These are phyloP conservation scores for Fusarium coicis DNA, from an alignment of 2,329 filamentous ascomycete species.

Conservation along the genomic window DNA sequence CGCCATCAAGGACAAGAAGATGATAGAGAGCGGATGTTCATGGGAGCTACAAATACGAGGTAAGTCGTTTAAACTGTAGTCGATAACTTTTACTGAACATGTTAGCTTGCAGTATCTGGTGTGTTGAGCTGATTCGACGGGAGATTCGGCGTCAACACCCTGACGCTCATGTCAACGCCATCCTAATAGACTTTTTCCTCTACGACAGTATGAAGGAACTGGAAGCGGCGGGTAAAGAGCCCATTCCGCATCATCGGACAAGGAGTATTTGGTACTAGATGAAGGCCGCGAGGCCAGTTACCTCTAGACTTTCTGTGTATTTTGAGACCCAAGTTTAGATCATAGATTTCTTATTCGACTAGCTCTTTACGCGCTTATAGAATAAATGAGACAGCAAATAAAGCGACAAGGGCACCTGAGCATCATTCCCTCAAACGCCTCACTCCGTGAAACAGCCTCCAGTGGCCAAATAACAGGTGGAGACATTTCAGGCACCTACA, in stretches of 20 bases:
- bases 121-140: constrained; percentile 85
- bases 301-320: constrained; percentile 14
- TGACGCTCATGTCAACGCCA: constrained; percentile 80
- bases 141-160: constrained; percentile 83
- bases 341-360: constrained; percentile 31
- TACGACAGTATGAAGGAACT: constrained; percentile 94
- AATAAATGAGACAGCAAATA: constrained; percentile 29
- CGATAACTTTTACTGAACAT: constrained; percentile 14
- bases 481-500: constrained; percentile 48
- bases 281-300: constrained; percentile 13
- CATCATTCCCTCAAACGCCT: constrained; percentile 36
- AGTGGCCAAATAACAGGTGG: neutral
- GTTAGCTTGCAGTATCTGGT: constrained; percentile 91
- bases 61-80: constrained; percentile 47
- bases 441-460: constrained; percentile 29
- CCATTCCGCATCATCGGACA: constrained; percentile 82
- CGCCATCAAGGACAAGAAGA: constrained; percentile 71
- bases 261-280: constrained; percentile 91
- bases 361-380: constrained; percentile 21
- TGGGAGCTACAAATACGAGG: constrained; percentile 92
- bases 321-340: constrained; percentile 17
- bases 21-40: constrained; percentile 75
- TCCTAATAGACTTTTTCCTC: constrained; percentile 96
- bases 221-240: constrained; percentile 70
- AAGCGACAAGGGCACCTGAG: constrained; percentile 30